Evolutionary conservation across 164 flowering plant species (phyloP).

Genomic region (Annona squamosa): DNA sequence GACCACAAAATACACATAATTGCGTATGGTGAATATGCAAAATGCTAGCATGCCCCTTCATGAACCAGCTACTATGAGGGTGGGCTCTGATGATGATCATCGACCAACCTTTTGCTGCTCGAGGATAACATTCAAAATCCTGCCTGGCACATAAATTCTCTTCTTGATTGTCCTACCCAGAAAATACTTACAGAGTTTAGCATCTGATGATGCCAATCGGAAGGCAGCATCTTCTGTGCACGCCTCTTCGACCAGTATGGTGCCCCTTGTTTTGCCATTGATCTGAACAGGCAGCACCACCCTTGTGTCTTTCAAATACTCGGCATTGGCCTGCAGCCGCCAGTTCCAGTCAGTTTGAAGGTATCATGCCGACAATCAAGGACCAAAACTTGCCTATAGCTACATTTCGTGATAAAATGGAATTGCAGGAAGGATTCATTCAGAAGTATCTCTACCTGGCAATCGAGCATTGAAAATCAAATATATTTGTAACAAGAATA

Average conservation of each 20-base stretch:
- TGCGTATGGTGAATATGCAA: too few species aligned
- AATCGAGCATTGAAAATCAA: too few species aligned
- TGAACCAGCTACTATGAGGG: too few species aligned
- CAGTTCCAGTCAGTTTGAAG: background rate
- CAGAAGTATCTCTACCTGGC: too few species aligned
- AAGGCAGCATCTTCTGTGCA: constrained; percentile 82
- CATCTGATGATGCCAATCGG: constrained; percentile 52
- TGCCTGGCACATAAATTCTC: constrained; percentile 82
- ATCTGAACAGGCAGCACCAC: constrained; percentile 85
- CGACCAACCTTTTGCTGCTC: constrained; percentile 35
- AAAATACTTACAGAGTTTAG: constrained; percentile 64
- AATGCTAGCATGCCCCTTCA: too few species aligned
- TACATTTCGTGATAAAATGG: too few species aligned
- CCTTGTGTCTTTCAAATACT: constrained; percentile 59
- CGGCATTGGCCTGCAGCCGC: constrained; percentile 59
- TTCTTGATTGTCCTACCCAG: constrained; percentile 59
- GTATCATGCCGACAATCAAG: background rate
- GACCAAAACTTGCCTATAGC: background rate
- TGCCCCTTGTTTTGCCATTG: constrained; percentile 93
- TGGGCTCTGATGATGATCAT: background rate
- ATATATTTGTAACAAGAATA: too few species aligned
- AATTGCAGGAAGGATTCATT: too few species aligned
- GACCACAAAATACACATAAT: too few species aligned
- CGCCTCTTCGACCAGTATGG: constrained; percentile 65
- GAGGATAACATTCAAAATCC: constrained; percentile 75